Base-by-base conservation (phyloP, 805 yeast genomes). In the Metschnikowia similis region DNA sequence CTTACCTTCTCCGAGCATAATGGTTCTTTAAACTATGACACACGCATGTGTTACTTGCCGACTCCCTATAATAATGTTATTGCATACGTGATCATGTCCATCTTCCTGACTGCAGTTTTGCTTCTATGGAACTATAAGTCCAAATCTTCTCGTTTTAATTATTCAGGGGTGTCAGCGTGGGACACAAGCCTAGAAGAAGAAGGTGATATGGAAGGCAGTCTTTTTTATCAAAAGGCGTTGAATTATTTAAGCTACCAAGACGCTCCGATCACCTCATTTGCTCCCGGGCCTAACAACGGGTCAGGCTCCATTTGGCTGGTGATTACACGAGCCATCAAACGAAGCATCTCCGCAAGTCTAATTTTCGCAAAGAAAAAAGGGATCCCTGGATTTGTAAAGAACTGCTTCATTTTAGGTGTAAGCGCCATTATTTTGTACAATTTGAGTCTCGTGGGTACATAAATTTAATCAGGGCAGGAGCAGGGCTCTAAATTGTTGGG, bases 41-140 rank as follows among this genome's bases (percentile, higher is more conserved):
- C 78, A 16, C 57, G 66, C 17, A 60, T 76, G 27, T 78, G 83
- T 58, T 73, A 72, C 59, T 58, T 76, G 32, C 79, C 77, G 4
- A 65, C 66, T 6, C 82, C 83, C 5, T 77, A 77, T 55, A 49
- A 64, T 32, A 76, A 75, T 49, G 65, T 76, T 1, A 53, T 60
- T 9, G 52, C 63, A 47, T 78, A 78, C 56, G 65, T 72, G 2
- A 41, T 61, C 4, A 56, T 70, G 47, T 75, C 80, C 2, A 65
- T 63, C 29, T 36, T 61, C 2, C 64, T 70, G 17, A 73, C 65
- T 0, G 29, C 66, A 0, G 27, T 64, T 1, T 44, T 72, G 17
- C 55, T 72, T 11, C 55, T 51, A 47, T 69, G 69, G 65, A 63
- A 67, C 49, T 44, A 64, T 40, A 63, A 60, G 47, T 67, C 62